These are phyloP conservation scores for Capsicum rhomboideum DNA, from an alignment of 257 asterid genomes.

Conservation along the genomic window DNA sequence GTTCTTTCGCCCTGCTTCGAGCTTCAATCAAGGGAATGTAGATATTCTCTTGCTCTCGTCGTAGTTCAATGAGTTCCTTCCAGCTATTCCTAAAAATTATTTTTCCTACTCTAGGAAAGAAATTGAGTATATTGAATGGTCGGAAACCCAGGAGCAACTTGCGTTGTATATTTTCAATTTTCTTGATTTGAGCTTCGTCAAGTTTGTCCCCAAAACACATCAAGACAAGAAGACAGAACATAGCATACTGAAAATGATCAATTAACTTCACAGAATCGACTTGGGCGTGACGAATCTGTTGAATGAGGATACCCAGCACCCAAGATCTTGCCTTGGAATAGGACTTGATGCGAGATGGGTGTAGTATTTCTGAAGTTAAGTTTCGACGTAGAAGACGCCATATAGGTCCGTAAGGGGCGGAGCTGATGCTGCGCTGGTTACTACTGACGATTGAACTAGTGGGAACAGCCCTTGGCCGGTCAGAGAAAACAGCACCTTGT, in stretches of 20 bases:
- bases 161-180: neutral
- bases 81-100: neutral
- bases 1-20: neutral
- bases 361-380: neutral
- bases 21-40: neutral
- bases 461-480: neutral
- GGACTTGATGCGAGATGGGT: neutral
- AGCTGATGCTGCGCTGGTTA: neutral
- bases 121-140: neutral
- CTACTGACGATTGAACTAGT: neutral
- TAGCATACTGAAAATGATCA: neutral
- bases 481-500: neutral
- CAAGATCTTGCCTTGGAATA: neutral
- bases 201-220: neutral
- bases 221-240: neutral
- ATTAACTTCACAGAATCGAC: neutral
- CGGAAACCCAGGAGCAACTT: neutral
- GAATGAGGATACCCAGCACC: neutral
- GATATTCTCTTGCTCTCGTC: neutral
- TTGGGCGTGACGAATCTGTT: neutral
- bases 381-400: neutral
- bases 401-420: neutral
- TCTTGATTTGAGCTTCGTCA: neutral
- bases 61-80: neutral
- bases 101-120: neutral